Base-by-base conservation (phyloP, 257 asterid species). In the Paraleonurus japonicus region DNA sequence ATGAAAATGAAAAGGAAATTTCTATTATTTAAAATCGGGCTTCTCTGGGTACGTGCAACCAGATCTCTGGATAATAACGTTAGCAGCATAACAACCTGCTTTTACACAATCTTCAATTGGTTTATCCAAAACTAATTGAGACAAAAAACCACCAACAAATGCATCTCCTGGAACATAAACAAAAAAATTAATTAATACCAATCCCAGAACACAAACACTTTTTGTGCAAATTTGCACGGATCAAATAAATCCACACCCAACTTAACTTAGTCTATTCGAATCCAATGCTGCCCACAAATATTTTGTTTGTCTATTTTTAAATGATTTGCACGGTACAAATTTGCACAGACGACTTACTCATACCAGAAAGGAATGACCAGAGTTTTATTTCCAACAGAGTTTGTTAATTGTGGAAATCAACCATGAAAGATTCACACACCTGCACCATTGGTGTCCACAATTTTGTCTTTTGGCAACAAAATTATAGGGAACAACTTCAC, bases 371-470 rank as follows among this genome's bases (percentile, higher is more conserved):
- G 10, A 33, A 5, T 33, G 39, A 33, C 0, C 2, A 6, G 9
- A 32, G 39, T 32, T 32, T 1, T 7, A 35, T 35, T 35, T 35
- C 43, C 12, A 4, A 35, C 1, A 8, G 43, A 7, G 43, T 35
- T 32, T 41, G 50, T 41, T 41, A 13, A 41, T 41, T 39, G 47
- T 39, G n/a, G n/a, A 10, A 39, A 39, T 39, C n/a, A 12, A 39
- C 15, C 2, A 39, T 39, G 47, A 43, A 43, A 43, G 17, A 43
- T 43, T 43, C 17, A 72, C 88, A 11, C 39, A 95, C 99, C 98
- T 87, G 97, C 95, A 55, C 98, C 99, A 16, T 95, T 92, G 75
- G 98, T 85, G 61, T 95, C 99, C 17, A 95, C 92, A 13, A 95
- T 90, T 75, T 88, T 92, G 85, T 95, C 97, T 65, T 95, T 90